Conservation (phyloP, 2,329 filamentous ascomycete genomes). For the Helotiales sp. region DNA sequence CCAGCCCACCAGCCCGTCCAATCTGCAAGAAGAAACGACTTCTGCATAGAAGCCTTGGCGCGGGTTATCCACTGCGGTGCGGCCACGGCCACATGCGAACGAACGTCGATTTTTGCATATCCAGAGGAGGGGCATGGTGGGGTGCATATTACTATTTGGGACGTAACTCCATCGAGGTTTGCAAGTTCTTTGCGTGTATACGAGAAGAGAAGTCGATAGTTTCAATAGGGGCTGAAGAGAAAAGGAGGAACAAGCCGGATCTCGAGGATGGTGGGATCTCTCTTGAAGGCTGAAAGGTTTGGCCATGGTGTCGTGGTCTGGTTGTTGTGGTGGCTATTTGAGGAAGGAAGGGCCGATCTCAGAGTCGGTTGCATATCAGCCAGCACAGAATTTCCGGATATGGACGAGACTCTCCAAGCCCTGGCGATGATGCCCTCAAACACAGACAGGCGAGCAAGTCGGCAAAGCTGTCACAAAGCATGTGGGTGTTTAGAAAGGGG, state of each 20-base stretch:
- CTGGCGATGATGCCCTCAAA: no score
- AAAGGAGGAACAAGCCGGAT: neutral
- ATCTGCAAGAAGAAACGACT: constrained; percentile 7
- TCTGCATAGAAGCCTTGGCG: constrained; percentile 15
- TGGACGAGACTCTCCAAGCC: neutral
- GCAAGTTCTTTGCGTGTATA: neutral
- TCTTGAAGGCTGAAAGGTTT: neutral
- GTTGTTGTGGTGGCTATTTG: neutral
- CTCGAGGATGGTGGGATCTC: neutral
- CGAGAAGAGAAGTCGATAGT: neutral
- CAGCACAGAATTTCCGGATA: constrained; percentile 4
- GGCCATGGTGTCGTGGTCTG: neutral
- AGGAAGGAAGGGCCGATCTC: constrained; percentile 5
- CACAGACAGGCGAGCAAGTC: neutral
- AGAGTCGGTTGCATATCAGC: constrained; percentile 8
- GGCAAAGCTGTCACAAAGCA: neutral
- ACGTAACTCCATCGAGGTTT: neutral
- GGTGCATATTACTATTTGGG: constrained; percentile 3
- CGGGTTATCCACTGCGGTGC: neutral
- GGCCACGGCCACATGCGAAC: constrained; percentile 4
- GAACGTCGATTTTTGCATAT: neutral
- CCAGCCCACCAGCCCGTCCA: neutral
- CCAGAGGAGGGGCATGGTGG: neutral
- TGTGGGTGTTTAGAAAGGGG: neutral
- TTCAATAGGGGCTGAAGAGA: neutral